Evolutionary conservation across 371 early-diverging fungal species (phyloP), one percentile per base, ranked within the genome.

Genomic region (Mortierella sp.): DNA sequence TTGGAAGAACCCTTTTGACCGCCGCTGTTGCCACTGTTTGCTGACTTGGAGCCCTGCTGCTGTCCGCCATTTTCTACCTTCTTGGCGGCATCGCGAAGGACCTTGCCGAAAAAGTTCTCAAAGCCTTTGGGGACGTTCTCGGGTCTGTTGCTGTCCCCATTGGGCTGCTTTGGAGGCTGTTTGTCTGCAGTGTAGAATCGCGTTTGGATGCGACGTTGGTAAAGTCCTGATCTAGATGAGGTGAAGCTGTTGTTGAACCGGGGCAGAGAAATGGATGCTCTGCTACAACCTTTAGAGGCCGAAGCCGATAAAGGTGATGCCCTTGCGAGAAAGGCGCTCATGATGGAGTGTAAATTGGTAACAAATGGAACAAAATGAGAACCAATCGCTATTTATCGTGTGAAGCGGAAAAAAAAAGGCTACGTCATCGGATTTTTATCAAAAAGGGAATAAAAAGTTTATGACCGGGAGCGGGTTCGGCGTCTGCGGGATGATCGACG

Each of bases 101-200:
- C 73, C 74, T 88, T 89, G 16, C 88, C 87, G 52, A 87, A 89
- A 75, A 89, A 89, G 79, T 89, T 88, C 48, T 88, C 88, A 45
- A 89, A 84, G 3, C 88, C 89, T 65, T 88, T 89, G 50, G 89
- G 89, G 14, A 88, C 45, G 28, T 84, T 80, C 50, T 78, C 80
- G 14, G 76, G 81, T 26, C 26, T 72, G 57, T 82, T 75, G 8
- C 72, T 57, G 26, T 76, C 80, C 34, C 80, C 84, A 24, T 75
- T 28, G 28, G 74, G 44, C 44, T 68, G 65, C 57, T 76, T 78
- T 14, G 83, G 80, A 34, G 76, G 83, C 38, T 73, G 81, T 24
- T 63, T 80, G 48, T 84, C 85, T n/a, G 81, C 50, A 2, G 76
- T 28, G 48, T 81, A 84, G 72, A 70, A 74, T 21, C 85, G 81